Percentiles rank a stretch among this genome's conserved stretches.
phyloP scores from a whole-genome alignment of 2,329 filamentous ascomycete species.

The Calcarisporium arbuscula region DNA sequence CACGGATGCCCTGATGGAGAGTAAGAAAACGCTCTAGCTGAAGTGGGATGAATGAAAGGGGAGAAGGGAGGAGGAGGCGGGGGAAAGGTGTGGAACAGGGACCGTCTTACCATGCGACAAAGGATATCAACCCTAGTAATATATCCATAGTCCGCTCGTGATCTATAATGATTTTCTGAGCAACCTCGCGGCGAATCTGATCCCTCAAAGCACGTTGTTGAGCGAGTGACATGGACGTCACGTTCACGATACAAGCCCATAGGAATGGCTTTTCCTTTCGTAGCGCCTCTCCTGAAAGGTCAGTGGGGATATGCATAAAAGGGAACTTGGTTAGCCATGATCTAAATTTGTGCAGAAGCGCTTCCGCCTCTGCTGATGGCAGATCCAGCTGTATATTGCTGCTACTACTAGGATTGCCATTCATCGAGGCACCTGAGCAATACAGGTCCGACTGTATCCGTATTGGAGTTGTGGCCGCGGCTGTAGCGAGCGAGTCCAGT shows the following conservation, averaged over 20 bases:
- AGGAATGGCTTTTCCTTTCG: constrained; percentile 38
- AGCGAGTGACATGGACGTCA: constrained; percentile 34
- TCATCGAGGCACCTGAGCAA: not conserved
- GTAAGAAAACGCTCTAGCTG: too few relatives aligned
- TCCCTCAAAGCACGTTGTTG: constrained; percentile 34
- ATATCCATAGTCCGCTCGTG: constrained; percentile 46
- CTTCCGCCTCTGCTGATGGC: constrained; percentile 30
- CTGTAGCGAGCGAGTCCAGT: constrained; percentile 29
- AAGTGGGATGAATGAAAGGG: too few relatives aligned
- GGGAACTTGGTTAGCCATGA: constrained; percentile 37
- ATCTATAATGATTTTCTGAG: constrained; percentile 39
- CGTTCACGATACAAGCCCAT: constrained; percentile 42
- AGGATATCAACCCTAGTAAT: constrained; percentile 42
- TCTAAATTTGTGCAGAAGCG: constrained; percentile 34
- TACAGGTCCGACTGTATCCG: constrained; percentile 10
- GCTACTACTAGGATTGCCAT: constrained; percentile 8
- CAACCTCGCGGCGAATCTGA: constrained; percentile 35
- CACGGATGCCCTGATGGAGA: constrained; percentile 27
- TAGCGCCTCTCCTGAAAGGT: constrained; percentile 31
- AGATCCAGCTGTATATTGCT: constrained; percentile 19
- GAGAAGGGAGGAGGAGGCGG: not conserved
- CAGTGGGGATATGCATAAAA: constrained; percentile 33
- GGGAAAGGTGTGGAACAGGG: not conserved
- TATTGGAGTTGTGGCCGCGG: constrained; percentile 26
- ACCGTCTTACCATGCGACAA: constrained; percentile 39